Evolutionary conservation across 176 grass and related monocot species (phyloP), one percentile per base, ranked within the genome.

Genomic region (Carex cristatella): DNA sequence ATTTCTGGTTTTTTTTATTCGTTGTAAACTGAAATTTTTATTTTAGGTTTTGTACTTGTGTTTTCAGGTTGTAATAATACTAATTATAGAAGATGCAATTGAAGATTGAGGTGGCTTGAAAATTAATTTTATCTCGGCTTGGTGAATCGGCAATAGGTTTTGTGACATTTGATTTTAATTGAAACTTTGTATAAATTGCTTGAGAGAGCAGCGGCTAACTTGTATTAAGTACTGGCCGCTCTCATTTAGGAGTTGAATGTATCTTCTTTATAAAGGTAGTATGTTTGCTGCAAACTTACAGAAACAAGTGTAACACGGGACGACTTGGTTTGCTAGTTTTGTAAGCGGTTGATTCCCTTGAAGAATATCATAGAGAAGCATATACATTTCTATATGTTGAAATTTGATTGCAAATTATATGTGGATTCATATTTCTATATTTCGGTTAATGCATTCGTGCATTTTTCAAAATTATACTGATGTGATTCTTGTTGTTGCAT

Each of bases 171-270:
- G 30, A 79, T 58, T 57, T 31, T 53, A 75, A 12, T 82, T 65
- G 37, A 44, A 82, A 67, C 18, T 83, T 56, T 9, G 7, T 69
- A 83, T 83, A 55, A 83, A 35, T 83, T 67, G 61, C 69, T 83
- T 83, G 63, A 33, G 38, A 69, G 65, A 53, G 79, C 61, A 53
- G 65, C 10, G 49, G 27, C 69, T 15, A 46, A 40, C 49, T 79
- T 79, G 23, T 58, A 23, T 79, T 10, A 58, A 58, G 32, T 79
- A 33, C 14, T 56, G 53, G 74, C 74, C 74, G 53, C 74, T 58
- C 74, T 37, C 74, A 18, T 28, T 16, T 79, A 79, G 53, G 74
- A 35, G 74, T 35, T 15, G 28, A 33, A 9, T 58, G 14, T 15
- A 57, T 78, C 28, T 79, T 53, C 28, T 35, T 72, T 33, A 10